phyloP scores from a whole-genome alignment of 1,139 yeast genomes.

The Geotrichum histeridarum region DNA sequence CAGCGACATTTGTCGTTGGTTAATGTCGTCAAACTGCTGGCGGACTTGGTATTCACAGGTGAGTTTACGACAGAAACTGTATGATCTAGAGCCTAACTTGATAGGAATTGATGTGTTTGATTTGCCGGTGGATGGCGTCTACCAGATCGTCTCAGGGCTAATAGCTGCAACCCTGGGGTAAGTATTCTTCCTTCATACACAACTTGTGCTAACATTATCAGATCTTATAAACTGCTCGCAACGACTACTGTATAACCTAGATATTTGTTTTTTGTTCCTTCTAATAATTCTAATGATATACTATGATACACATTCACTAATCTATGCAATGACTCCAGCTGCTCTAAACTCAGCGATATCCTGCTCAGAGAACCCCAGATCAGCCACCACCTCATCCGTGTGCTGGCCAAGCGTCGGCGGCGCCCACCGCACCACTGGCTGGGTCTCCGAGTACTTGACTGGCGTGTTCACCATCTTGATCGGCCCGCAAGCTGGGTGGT shows the following conservation, averaged over 20 bases:
- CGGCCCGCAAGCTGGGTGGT: conserved; percentile 38
- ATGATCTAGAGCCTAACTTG: not conserved
- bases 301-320: not conserved
- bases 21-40: conserved; percentile 26
- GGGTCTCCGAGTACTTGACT: conserved; percentile 39
- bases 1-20: conserved; percentile 16
- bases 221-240: not conserved
- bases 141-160: conserved; percentile 5
- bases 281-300: not conserved
- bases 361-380: conserved; percentile 26
- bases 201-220: not conserved
- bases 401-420: conserved; percentile 42
- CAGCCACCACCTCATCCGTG: conserved; percentile 30
- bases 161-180: conserved; percentile 10
- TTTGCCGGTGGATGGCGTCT: conserved; percentile 2
- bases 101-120: conserved; percentile 10
- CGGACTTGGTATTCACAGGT: conserved; percentile 31
- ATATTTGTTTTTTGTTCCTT: no score
- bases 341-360: conserved; percentile 24
- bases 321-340: conserved; percentile 31
- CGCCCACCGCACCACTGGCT: conserved; percentile 34
- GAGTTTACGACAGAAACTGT: not conserved
- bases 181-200: not conserved
- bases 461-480: conserved; percentile 40
- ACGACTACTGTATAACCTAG: not conserved